Evolutionary conservation across 2,329 filamentous ascomycete species (phyloP).

Genomic region (Verticillium nonalfalfae): DNA sequence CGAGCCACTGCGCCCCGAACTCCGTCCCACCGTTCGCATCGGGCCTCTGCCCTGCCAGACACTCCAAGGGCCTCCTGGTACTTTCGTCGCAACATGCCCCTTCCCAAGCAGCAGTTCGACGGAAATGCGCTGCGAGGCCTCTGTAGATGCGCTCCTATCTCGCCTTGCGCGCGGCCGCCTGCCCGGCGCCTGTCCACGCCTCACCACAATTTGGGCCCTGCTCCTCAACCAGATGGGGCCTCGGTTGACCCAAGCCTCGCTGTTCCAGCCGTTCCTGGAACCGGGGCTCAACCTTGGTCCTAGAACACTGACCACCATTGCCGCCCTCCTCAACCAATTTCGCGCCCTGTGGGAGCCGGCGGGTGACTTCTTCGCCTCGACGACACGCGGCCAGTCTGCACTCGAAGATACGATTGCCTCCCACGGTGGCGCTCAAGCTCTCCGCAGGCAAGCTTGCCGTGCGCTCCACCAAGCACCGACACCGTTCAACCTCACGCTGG

Average conservation of each 20-base stretch:
- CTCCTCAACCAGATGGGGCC: conserved; percentile 17
- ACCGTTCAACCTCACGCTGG: conserved; percentile 24
- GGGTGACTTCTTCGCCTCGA: conserved; percentile 17
- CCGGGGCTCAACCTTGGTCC: neutral
- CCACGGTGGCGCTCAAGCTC: conserved; percentile 22
- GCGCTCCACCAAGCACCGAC: conserved; percentile 22
- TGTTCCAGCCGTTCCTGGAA: conserved; percentile 6
- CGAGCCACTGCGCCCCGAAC: conserved; percentile 17
- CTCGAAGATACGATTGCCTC: conserved; percentile 22
- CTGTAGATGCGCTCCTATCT: conserved; percentile 23
- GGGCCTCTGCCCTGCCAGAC: conserved; percentile 22
- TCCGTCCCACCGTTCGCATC: conserved; percentile 22
- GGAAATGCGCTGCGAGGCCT: conserved; percentile 20
- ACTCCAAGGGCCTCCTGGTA: neutral
- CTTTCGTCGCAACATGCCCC: conserved; percentile 21
- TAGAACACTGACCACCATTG: neutral
- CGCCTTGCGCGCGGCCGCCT: conserved; percentile 27
- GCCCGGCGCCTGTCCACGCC: conserved; percentile 24
- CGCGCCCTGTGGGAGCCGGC: conserved; percentile 16
- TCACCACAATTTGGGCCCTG: conserved; percentile 23
- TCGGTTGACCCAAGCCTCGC: conserved; percentile 8
- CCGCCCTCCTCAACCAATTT: conserved; percentile 3
- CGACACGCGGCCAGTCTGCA: conserved; percentile 15
- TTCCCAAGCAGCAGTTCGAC: conserved; percentile 25
- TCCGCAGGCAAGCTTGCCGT: conserved; percentile 24